Conservation (phyloP, 176 grass and related monocot species). For the Avena insularis region DNA sequence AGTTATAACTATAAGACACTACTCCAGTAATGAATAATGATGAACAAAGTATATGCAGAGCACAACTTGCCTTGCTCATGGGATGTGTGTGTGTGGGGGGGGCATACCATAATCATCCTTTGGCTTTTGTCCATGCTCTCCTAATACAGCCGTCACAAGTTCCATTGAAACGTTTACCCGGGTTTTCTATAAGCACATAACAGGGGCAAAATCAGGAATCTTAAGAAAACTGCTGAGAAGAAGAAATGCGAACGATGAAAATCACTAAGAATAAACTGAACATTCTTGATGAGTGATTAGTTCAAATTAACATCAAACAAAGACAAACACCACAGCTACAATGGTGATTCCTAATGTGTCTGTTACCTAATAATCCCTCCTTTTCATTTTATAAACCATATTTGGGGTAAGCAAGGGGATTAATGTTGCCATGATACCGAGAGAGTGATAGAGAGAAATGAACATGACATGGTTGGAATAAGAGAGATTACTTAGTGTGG, state of each 20-base stretch:
- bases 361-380: background rate
- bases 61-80: background rate
- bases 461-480: background rate
- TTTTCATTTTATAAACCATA: background rate
- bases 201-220: constrained; percentile 17
- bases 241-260: constrained; percentile 13
- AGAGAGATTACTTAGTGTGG: background rate
- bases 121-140: constrained; percentile 92
- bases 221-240: background rate
- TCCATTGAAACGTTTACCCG: constrained; percentile 91
- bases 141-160: constrained; percentile 94
- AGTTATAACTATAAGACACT: background rate
- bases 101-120: constrained; percentile 94
- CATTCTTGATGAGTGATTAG: background rate
- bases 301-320: constrained; percentile 8
- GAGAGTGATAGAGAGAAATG: background rate
- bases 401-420: background rate
- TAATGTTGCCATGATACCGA: background rate
- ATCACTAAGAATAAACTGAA: constrained; percentile 22
- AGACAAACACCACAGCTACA: background rate
- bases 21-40: background rate
- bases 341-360: background rate
- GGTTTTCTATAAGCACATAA: constrained; percentile 63
- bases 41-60: background rate
- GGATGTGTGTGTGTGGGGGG: background rate